Evolutionary conservation across 2,329 filamentous ascomycete species (phyloP).

Genomic region (Neonectria coccinea): DNA sequence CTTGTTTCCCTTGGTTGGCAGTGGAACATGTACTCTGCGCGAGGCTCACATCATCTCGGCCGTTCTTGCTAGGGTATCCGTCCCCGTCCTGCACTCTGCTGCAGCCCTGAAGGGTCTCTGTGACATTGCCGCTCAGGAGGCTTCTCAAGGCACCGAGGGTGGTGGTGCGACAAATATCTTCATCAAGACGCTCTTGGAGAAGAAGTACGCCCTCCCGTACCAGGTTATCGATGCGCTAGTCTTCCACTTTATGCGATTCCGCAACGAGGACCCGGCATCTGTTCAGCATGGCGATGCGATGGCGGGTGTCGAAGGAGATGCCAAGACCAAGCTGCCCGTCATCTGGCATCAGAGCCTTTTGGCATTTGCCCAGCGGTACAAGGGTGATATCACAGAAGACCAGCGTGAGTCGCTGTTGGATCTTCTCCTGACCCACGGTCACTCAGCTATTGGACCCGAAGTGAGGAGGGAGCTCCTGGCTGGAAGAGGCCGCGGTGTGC

Average conservation of each 20-base stretch:
- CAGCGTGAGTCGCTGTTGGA: slow-evolving; percentile 92
- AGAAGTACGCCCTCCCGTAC: slow-evolving; percentile 95
- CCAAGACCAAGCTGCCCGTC: slow-evolving; percentile 79
- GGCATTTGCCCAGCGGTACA: slow-evolving; percentile 92
- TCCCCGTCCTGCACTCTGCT: slow-evolving; percentile 92
- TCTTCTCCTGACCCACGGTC: slow-evolving; percentile 84
- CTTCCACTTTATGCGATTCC: slow-evolving; percentile 95
- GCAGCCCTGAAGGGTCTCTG: slow-evolving; percentile 92
- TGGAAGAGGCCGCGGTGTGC: slow-evolving; percentile 84
- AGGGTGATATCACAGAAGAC: slow-evolving; percentile 96
- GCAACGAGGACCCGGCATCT: slow-evolving; percentile 72
- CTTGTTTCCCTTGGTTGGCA: slow-evolving; percentile 87
- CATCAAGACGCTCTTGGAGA: slow-evolving; percentile 91
- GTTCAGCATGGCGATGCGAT: slow-evolving; percentile 66
- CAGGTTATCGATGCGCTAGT: slow-evolving; percentile 95
- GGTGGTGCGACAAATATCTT: slow-evolving; percentile 95
- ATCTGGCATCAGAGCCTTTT: slow-evolving; percentile 96
- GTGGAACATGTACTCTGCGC: slow-evolving; percentile 88
- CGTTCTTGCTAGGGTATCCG: slow-evolving; percentile 84
- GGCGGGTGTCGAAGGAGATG: slow-evolving; percentile 62
- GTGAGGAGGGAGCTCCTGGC: slow-evolving; percentile 89
- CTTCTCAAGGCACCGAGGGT: slow-evolving; percentile 83
- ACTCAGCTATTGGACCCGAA: slow-evolving; percentile 90
- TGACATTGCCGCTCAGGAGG: slow-evolving; percentile 93
- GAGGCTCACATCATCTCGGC: slow-evolving; percentile 93